These are phyloP conservation scores for Colletotrichum coccodes DNA, from an alignment of 2,329 filamentous ascomycete species.

Conservation along the genomic window DNA sequence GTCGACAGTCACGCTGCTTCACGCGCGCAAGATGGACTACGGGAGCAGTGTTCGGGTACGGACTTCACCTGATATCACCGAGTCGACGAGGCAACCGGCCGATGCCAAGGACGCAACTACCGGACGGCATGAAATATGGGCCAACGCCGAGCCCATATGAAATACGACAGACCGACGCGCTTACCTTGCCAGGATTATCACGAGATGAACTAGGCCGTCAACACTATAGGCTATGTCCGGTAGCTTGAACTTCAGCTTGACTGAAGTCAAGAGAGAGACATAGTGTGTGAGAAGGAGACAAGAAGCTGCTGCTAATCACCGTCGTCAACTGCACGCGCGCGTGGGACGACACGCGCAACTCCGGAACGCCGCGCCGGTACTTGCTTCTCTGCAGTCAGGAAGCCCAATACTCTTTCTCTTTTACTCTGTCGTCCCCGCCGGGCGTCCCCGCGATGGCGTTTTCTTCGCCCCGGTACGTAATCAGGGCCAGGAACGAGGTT, in stretches of 20 bases:
- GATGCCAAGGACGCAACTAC: slow-evolving; percentile 23
- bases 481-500: slow-evolving; percentile 6
- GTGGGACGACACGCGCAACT: slow-evolving; percentile 23
- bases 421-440: not conserved
- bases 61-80: slow-evolving; percentile 25
- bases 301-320: slow-evolving; percentile 6
- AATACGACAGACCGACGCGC: not conserved
- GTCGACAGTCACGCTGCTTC: slow-evolving; percentile 1
- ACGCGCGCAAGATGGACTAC: not conserved
- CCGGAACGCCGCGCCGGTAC: slow-evolving; percentile 1
- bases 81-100: slow-evolving; percentile 10
- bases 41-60: slow-evolving; percentile 20
- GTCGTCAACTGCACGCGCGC: slow-evolving; percentile 4
- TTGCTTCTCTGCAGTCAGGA: not conserved
- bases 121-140: slow-evolving; percentile 8
- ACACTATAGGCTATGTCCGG: not conserved
- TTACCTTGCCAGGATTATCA: not conserved
- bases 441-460: slow-evolving; percentile 1
- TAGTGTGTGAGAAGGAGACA: not conserved
- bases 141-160: not conserved
- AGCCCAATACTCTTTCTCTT: not conserved
- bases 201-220: not conserved
- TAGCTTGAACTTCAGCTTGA: not conserved
- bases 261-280: slow-evolving; percentile 4
- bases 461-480: not conserved